Percentiles rank a stretch among this genome's conserved stretches.
These are phyloP conservation scores for Datisca glomerata DNA, from an alignment of 306 rosid genomes.

Conservation along the genomic window DNA sequence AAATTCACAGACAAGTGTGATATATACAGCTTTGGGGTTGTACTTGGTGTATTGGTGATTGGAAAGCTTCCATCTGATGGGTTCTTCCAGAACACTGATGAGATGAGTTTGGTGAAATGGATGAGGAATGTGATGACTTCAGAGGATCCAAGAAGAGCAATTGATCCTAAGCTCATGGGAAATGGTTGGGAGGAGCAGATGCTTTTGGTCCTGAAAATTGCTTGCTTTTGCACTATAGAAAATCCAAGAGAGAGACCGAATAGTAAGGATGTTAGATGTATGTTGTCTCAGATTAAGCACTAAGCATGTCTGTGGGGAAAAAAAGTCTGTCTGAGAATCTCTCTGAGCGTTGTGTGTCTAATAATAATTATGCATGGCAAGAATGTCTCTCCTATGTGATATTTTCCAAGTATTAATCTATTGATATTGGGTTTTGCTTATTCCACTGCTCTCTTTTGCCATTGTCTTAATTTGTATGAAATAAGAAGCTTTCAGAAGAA, in stretches of 20 bases:
- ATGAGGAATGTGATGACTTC: conserved; percentile 53
- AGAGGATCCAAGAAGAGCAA: conserved; percentile 45
- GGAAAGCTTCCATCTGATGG: conserved; percentile 74
- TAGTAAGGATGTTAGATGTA: conserved; percentile 76
- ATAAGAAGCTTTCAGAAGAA: background rate
- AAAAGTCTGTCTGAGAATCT: conserved; percentile 1
- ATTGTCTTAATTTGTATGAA: too few relatives aligned
- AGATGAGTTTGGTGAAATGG: conserved; percentile 84
- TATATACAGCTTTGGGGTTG: conserved; percentile 71
- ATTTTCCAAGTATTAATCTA: background rate
- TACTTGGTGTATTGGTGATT: conserved; percentile 66
- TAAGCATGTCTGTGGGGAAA: conserved; percentile 9
- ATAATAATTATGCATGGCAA: conserved; percentile 3
- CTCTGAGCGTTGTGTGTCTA: background rate
- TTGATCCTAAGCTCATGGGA: conserved; percentile 43
- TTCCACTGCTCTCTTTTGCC: too few relatives aligned
- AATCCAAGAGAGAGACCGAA: conserved; percentile 83
- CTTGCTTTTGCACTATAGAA: conserved; percentile 74
- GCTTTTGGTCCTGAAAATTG: conserved; percentile 84
- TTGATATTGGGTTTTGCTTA: too few relatives aligned
- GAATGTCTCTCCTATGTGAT: too few relatives aligned
- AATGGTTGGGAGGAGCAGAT: conserved; percentile 78
- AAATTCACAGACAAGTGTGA: conserved; percentile 94
- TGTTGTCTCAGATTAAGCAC: conserved; percentile 69
- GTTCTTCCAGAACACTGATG: conserved; percentile 47